A percentile compares a stretch with the other conserved stretches of the same genome.
phyloP scores from a whole-genome alignment of 2,329 filamentous ascomycete genomes.

The Neospermospora avenae region DNA sequence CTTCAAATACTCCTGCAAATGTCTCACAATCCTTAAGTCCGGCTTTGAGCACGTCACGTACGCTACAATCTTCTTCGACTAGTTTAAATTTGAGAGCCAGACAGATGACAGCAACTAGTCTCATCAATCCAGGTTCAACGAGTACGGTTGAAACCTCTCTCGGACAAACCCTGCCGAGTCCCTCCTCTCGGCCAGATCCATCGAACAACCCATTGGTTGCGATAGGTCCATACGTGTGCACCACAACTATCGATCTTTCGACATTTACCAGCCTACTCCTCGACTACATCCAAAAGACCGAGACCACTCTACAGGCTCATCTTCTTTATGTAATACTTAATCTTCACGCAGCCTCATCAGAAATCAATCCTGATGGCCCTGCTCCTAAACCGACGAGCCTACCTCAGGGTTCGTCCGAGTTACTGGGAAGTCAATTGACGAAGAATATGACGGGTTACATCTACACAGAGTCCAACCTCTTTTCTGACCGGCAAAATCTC shows the following conservation, averaged over 20 bases:
- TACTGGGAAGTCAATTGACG: slow-evolving; percentile 47
- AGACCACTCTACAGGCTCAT: slow-evolving; percentile 52
- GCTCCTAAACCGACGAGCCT: slow-evolving; percentile 41
- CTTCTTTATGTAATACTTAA: slow-evolving; percentile 54
- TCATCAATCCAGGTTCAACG: neutral
- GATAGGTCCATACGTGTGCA: slow-evolving; percentile 55
- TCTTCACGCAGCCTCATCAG: slow-evolving; percentile 52
- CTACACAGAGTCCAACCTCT: slow-evolving; percentile 51
- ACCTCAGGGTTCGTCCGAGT: slow-evolving; percentile 40
- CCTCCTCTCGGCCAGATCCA: slow-evolving; percentile 15
- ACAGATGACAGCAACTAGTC: neutral
- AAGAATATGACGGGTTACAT: slow-evolving; percentile 46
- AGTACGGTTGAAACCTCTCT: slow-evolving; percentile 13
- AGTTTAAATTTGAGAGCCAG: neutral
- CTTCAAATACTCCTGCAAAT: slow-evolving; percentile 6
- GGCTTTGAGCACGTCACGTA: neutral
- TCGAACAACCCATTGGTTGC: slow-evolving; percentile 38
- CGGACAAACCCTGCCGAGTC: slow-evolving; percentile 19
- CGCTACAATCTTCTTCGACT: neutral
- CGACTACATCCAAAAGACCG: slow-evolving; percentile 51
- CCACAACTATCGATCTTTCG: slow-evolving; percentile 47
- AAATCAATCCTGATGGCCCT: slow-evolving; percentile 41
- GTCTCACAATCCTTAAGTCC: neutral
- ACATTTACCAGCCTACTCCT: slow-evolving; percentile 48
- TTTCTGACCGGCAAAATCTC: slow-evolving; percentile 51